Conservation (phyloP, 129 eudicot species). For the Escallonia rubra region DNA sequence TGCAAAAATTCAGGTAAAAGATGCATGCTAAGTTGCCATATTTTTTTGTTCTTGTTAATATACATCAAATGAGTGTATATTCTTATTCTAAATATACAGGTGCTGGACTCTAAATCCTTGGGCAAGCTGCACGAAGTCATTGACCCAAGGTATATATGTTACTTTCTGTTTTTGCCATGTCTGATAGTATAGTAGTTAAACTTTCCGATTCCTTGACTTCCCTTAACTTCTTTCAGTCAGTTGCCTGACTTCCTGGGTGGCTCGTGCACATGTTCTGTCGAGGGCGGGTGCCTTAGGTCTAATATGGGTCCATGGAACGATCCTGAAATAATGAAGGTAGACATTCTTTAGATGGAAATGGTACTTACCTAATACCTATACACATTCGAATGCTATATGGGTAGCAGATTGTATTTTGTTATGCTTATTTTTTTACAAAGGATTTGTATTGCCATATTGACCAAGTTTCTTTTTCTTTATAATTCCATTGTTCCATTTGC, state of each 20-base stretch:
- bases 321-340: slow-evolving; percentile 81
- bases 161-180: slow-evolving; percentile 4
- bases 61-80: slow-evolving; percentile 8
- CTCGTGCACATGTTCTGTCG: slow-evolving; percentile 65
- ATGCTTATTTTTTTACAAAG: background rate
- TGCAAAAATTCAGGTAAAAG: slow-evolving; percentile 56
- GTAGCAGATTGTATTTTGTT: background rate
- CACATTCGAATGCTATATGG: background rate
- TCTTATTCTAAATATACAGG: slow-evolving; percentile 36
- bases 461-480: background rate
- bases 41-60: background rate
- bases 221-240: slow-evolving; percentile 41
- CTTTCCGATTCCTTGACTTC: slow-evolving; percentile 17
- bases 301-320: slow-evolving; percentile 81
- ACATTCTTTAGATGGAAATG: background rate
- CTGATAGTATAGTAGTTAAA: background rate
- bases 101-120: slow-evolving; percentile 67
- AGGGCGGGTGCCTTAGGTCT: slow-evolving; percentile 85
- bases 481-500: slow-evolving; percentile 1
- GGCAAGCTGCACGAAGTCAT: slow-evolving; percentile 55
- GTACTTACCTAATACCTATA: background rate
- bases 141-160: slow-evolving; percentile 52
- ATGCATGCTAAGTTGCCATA: background rate
- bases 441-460: background rate
- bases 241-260: slow-evolving; percentile 90